Evolutionary conservation across 345 rosid genomes (phyloP), one percentile per base, ranked within the genome.

Genomic region (Noccaea bulbosa): DNA sequence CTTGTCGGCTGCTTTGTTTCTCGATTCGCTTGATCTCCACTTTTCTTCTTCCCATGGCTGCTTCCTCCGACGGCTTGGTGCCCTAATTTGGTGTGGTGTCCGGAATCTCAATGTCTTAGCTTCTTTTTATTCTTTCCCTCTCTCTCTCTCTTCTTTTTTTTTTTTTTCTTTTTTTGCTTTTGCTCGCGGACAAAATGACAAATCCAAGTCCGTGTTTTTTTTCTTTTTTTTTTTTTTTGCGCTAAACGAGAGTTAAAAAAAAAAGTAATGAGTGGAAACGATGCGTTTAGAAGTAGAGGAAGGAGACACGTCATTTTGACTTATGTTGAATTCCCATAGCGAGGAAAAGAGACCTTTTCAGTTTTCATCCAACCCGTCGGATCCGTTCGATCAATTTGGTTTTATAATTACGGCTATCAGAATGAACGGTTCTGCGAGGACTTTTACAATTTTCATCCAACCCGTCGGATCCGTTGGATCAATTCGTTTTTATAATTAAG

Each of bases 11-110:
- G 66, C 81, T 84, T 52, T 81, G 86, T 53, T 82, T 75, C 71
- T 90, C 90, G 60, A 87, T 90, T 65, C 79, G 85, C 80, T 86
- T 82, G 70, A 90, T 69, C 81, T 69, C 84, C 40, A 90, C 46
- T 83, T 86, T 90, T 73, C 41, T 82, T 53, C 93, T 75, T 67
- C 90, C 81, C 87, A 83, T 81, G 30, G 61, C 49, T 45, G 37
- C 54, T 64, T 2, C 3, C 45, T 70, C 63, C 45, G 37, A 62
- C 43, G 33, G 0, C 8, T 33, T 60, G 30, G 6, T 70, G 61
- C 73, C 82, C 82, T 75, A 60, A 65, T 54, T 75, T 54, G 17
- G 6, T 33, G 17, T 27, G 17, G 34, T 53, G 34, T 45, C 53
- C 49, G 22, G 48, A 55, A 5, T 11, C 50, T 24, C 46, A 37